Percentiles rank a stretch among this genome's conserved stretches.
These are phyloP conservation scores for Chlamydomonas sp. DNA, from an alignment of 139 green algal species.

Conservation along the genomic window DNA sequence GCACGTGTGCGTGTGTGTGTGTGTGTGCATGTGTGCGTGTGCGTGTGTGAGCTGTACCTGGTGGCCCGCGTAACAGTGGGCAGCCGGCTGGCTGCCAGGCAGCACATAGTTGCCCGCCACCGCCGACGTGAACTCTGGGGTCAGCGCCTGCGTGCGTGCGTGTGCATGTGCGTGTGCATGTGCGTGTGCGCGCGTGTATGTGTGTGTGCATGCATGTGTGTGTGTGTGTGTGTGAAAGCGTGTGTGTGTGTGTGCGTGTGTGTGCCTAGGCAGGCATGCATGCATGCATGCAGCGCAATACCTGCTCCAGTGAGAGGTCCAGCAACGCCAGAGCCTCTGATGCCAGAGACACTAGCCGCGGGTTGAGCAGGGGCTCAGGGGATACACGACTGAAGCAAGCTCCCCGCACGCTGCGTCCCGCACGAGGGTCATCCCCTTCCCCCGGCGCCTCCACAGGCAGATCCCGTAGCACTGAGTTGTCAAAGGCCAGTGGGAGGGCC, in stretches of 20 bases:
- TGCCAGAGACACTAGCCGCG: slow-evolving; percentile 33
- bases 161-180: not conserved
- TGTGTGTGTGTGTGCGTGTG: not conserved
- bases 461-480: slow-evolving; percentile 26
- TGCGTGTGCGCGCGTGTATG: not conserved
- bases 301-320: slow-evolving; percentile 34
- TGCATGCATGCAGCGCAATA: slow-evolving; percentile 20
- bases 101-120: slow-evolving; percentile 44
- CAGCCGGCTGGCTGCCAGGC: slow-evolving; percentile 41
- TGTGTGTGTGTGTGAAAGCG: not conserved
- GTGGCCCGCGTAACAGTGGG: slow-evolving; percentile 51
- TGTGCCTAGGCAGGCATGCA: not conserved
- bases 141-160: not conserved
- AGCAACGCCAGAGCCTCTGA: slow-evolving; percentile 40
- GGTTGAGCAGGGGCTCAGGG: slow-evolving; percentile 29
- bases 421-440: too few relatives aligned
- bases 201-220: slow-evolving; percentile 17
- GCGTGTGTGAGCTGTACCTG: slow-evolving; percentile 9
- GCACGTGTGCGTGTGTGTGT: too few relatives aligned
- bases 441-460: slow-evolving; percentile 21
- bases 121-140: slow-evolving; percentile 30
- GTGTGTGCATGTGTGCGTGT: not conserved
- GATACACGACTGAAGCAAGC: slow-evolving; percentile 29
- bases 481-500: slow-evolving; percentile 28
- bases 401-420: slow-evolving; percentile 20